Conservation (phyloP, 2,329 filamentous ascomycete species). For the Fusarium domesticum region DNA sequence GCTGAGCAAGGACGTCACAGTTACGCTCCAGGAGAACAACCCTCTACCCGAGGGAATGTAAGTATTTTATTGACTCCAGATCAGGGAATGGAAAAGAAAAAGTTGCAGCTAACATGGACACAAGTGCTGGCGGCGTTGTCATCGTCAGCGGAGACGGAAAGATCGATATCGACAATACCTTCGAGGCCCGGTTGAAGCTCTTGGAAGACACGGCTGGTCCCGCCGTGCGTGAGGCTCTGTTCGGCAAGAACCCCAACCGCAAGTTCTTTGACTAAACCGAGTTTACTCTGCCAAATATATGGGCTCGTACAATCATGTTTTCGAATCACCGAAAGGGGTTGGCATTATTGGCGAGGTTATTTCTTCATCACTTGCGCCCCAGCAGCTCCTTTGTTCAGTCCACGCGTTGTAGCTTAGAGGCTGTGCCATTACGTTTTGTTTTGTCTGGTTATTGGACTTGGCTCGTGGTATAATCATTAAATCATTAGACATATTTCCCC, state of each 20-base stretch:
- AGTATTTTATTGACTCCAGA: constrained; percentile 40
- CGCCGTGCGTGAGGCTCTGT: constrained; percentile 78
- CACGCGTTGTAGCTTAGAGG: constrained; percentile 35
- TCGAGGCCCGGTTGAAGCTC: constrained; percentile 84
- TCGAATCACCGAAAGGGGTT: constrained; percentile 12
- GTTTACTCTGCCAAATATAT: constrained; percentile 6
- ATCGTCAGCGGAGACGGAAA: constrained; percentile 83
- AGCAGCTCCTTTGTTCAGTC: constrained; percentile 25
- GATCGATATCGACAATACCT: constrained; percentile 98
- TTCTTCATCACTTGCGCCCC: constrained; percentile 19
- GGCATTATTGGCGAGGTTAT: constrained; percentile 18
- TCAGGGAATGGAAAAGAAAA: not conserved
- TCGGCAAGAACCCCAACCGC: constrained; percentile 92
- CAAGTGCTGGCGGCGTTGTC: constrained; percentile 76
- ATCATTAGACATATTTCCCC: constrained; percentile 17
- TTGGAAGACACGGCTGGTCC: constrained; percentile 84
- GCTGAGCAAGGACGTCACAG: constrained; percentile 64
- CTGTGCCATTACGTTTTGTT: constrained; percentile 33
- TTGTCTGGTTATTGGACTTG: constrained; percentile 23
- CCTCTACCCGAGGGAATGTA: constrained; percentile 79
- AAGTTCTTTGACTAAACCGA: constrained; percentile 80
- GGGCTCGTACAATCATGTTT: constrained; percentile 14
- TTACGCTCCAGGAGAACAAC: constrained; percentile 74
- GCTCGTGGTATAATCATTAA: constrained; percentile 28
- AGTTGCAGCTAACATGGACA: constrained; percentile 21